Evolutionary conservation across 1,139 yeast species (phyloP).

Genomic region (Candida albicans): DNA sequence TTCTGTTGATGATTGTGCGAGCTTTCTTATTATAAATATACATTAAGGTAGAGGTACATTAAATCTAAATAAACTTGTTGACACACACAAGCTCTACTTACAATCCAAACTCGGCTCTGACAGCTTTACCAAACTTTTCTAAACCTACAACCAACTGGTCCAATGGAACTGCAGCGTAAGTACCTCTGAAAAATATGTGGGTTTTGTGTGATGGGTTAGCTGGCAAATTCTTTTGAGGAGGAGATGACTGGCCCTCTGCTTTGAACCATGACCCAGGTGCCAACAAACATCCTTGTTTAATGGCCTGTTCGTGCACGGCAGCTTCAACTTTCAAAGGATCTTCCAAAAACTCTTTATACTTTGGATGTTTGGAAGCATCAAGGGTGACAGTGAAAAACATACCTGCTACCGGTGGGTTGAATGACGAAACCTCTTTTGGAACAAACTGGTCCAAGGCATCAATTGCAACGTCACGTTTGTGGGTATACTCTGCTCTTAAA

Average conservation of each 20-base stretch:
- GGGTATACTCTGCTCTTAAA: slow-evolving; percentile 77
- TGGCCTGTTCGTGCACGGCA: slow-evolving; percentile 62
- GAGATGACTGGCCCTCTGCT: slow-evolving; percentile 43
- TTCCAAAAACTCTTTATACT: slow-evolving; percentile 50
- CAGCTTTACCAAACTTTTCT: slow-evolving; percentile 63
- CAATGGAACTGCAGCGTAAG: slow-evolving; percentile 80
- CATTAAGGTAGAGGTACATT: too few relatives aligned
- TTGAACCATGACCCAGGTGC: slow-evolving; percentile 93
- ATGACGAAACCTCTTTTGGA: slow-evolving; percentile 57
- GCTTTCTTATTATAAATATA: not conserved
- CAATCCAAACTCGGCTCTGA: slow-evolving; percentile 43
- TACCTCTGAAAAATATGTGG: slow-evolving; percentile 79
- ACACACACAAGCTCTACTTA: slow-evolving; percentile 4
- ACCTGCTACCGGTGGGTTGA: slow-evolving; percentile 83
- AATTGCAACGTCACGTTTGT: slow-evolving; percentile 69
- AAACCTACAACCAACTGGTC: slow-evolving; percentile 61
- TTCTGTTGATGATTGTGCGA: not conserved
- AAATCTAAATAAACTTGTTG: too few relatives aligned
- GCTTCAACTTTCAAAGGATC: slow-evolving; percentile 66
- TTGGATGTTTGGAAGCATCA: slow-evolving; percentile 80
- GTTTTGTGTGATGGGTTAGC: slow-evolving; percentile 33
- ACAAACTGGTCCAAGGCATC: slow-evolving; percentile 62
- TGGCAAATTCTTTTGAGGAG: slow-evolving; percentile 50
- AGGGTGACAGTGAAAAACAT: slow-evolving; percentile 84
- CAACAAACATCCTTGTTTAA: slow-evolving; percentile 68